Evolutionary conservation across 1,284 basidiomycete genomes (phyloP), one percentile per base, ranked within the genome.

Genomic region (Apiotrichum domesticum): DNA sequence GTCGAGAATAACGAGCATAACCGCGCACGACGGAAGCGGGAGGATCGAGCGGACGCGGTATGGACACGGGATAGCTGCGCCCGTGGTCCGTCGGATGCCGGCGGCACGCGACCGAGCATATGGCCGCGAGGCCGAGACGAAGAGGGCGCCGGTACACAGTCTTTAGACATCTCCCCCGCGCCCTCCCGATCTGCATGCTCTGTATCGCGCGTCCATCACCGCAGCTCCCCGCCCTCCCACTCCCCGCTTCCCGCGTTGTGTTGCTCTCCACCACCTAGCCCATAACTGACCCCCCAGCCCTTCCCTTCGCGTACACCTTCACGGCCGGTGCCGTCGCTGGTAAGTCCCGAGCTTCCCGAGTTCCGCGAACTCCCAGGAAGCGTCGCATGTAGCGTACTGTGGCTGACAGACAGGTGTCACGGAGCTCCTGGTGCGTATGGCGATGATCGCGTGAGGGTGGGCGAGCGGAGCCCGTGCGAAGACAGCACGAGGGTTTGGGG

Each of bases 271-370:
- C 29, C 29, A 29, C 29, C 29, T 13, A 9, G 37, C 37, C 37
- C 37, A 39, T 13, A 8, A 39, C 8, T 39, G 37, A 39, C 13
- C 13, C 37, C 37, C 37, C 37, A 39, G 37, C 50, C 39, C 81
- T 94, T 44, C 91, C 90, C 1, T 92, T 92, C 77, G 77, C 82
- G 51, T 89, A 90, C 62, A 94, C 89, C 68, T 94, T 95, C 71
- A 82, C 86, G 8, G 90, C 92, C 1, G 92, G 92, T 56, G 91
- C 92, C 7, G 90, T 93, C 64, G 91, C 92, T 65, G 90, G 87
- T 73, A 51, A 55, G 66, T 62, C 29, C 29, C 29, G 29, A 29
- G 29, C 29, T 29, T 29, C 29, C 29, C 29, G 29, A 29, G 29
- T 29, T 29, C 3, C 29, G 29, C 29, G 29, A 29, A 6, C 41